phyloP scores from a whole-genome alignment of 495 filamentous ascomycete genomes.

The Amorphotheca resinae region DNA sequence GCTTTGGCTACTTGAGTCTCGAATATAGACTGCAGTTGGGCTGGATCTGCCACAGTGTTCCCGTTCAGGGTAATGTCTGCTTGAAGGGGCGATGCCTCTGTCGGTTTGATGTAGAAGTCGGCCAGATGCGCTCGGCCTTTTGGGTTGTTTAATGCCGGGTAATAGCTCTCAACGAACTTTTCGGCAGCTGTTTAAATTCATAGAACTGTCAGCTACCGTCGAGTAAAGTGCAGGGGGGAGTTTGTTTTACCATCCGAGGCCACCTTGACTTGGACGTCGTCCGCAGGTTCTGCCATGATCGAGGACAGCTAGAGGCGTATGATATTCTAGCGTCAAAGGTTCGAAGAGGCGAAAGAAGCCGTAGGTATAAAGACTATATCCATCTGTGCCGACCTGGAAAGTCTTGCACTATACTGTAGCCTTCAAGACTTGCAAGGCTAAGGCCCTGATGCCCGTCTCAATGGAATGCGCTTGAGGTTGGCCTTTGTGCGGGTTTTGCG shows the following conservation, averaged over 20 bases:
- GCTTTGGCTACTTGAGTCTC: slow-evolving; percentile 11
- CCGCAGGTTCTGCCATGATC: slow-evolving; percentile 12
- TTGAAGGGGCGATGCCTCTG: slow-evolving; percentile 7
- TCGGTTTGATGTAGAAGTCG: slow-evolving; percentile 18
- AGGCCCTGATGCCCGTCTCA: no score
- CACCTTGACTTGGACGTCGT: slow-evolving; percentile 17
- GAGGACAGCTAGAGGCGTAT: no score
- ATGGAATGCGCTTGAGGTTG: no score
- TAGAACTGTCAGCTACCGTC: no score
- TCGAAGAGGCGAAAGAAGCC: no score
- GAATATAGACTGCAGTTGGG: slow-evolving; percentile 15
- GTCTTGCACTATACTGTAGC: no score
- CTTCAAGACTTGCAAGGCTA: no score
- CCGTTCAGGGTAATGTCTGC: slow-evolving; percentile 21
- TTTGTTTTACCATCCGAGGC: slow-evolving; percentile 10
- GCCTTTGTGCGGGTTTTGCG: no score
- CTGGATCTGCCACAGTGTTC: slow-evolving; percentile 10
- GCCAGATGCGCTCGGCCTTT: slow-evolving; percentile 3
- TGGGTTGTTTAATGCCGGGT: slow-evolving; percentile 13
- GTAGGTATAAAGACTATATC: no score
- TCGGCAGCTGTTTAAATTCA: slow-evolving; percentile 16
- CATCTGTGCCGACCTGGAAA: no score
- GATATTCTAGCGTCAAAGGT: no score
- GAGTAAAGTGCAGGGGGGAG: background rate
- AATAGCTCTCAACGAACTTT: slow-evolving; percentile 18